Percentiles rank a stretch among this genome's conserved stretches.
phyloP scores from a whole-genome alignment of 805 yeast species.

The Lipomyces orientalis region DNA sequence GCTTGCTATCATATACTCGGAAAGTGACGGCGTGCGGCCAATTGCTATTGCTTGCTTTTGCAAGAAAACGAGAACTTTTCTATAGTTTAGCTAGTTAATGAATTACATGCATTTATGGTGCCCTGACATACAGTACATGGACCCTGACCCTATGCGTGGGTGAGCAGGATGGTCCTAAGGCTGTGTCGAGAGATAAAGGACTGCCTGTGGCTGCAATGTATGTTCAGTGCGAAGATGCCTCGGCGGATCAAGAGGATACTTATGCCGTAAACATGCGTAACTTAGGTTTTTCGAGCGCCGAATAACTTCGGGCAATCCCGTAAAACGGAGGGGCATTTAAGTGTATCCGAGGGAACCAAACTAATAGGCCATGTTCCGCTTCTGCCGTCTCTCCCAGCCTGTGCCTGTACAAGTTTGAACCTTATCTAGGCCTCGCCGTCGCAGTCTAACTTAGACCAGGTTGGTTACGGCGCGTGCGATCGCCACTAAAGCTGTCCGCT shows the following conservation, averaged over 20 bases:
- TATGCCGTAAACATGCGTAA: neutral
- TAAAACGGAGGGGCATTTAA: neutral
- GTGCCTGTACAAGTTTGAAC: neutral
- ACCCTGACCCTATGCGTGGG: neutral
- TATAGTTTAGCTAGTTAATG: no score
- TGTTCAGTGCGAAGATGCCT: neutral
- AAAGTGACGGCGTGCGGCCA: neutral
- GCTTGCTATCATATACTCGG: neutral
- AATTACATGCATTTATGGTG: no score
- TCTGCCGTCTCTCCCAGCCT: neutral
- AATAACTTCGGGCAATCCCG: neutral
- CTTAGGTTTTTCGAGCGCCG: neutral
- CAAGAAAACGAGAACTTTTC: no score
- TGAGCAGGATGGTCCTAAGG: neutral
- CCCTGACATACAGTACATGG: no score
- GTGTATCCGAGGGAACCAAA: neutral
- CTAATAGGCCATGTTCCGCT: neutral
- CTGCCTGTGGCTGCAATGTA: neutral
- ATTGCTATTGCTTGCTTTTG: no score
- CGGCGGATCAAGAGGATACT: neutral
- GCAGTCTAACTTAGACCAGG: neutral
- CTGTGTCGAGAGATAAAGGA: neutral
- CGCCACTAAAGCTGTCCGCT: neutral
- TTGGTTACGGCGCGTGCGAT: neutral
- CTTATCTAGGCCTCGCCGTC: neutral